Conservation (phyloP, 495 filamentous ascomycete genomes). For the Penicillium tannophilum region DNA sequence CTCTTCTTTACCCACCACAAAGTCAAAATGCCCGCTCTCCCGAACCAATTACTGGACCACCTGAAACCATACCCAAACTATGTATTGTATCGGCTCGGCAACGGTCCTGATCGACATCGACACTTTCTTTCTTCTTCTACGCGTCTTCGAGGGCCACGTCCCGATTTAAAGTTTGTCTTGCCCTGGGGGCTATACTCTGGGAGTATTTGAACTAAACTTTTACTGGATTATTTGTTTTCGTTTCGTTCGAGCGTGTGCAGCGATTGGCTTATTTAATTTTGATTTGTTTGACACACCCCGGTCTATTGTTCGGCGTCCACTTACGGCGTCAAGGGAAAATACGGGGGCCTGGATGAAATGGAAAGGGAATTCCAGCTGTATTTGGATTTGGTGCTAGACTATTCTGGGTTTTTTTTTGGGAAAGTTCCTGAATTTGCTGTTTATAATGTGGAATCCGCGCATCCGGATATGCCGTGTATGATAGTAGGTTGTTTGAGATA, state of each 20-base stretch:
- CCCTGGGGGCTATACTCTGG: neutral
- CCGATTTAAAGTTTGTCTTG: conserved; percentile 19
- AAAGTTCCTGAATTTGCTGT: too few species aligned
- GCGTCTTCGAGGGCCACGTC: neutral
- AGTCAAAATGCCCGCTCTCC: conserved; percentile 5
- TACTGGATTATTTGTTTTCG: neutral
- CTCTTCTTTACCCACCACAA: conserved; percentile 14
- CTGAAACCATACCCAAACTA: conserved; percentile 13
- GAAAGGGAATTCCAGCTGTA: neutral
- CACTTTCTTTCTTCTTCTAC: conserved; percentile 5
- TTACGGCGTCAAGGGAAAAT: neutral
- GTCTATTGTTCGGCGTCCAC: neutral
- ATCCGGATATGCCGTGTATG: neutral
- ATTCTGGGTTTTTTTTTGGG: too few species aligned
- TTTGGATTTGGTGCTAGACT: neutral
- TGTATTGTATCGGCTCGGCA: conserved; percentile 7
- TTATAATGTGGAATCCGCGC: too few species aligned
- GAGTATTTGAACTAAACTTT: neutral
- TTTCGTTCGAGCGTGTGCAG: neutral
- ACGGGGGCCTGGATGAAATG: neutral
- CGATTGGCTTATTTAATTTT: neutral
- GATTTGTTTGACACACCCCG: neutral
- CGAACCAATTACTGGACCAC: conserved; percentile 13
- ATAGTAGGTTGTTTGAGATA: neutral
- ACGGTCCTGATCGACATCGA: conserved; percentile 27